Conservation (phyloP, 805 yeast species). For the Spathaspora hagerdaliae region DNA sequence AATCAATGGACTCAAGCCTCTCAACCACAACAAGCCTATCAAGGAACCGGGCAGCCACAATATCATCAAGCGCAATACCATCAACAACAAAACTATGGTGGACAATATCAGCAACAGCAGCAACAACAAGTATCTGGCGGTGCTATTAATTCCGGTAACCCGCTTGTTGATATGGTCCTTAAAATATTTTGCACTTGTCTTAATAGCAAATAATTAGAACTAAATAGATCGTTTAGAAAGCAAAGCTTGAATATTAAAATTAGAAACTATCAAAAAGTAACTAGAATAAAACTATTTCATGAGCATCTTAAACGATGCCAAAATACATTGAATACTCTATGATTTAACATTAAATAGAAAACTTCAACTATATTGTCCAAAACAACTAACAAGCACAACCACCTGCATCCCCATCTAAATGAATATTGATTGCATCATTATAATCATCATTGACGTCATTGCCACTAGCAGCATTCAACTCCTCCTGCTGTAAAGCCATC, state of each 20-base stretch:
- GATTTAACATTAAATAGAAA: too few species aligned
- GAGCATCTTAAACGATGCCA: too few species aligned
- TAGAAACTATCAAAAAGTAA: too few species aligned
- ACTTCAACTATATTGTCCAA: background rate
- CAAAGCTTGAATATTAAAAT: too few species aligned
- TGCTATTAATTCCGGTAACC: conserved; percentile 22
- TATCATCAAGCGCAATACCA: conserved; percentile 21
- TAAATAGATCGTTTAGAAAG: too few species aligned
- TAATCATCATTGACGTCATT: conserved; percentile 68
- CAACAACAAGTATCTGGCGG: conserved; percentile 16
- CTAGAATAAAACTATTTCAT: too few species aligned
- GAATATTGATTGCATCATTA: conserved; percentile 93
- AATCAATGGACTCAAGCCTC: conserved; percentile 22
- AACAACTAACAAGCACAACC: conserved; percentile 66
- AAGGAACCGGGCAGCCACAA: conserved; percentile 18
- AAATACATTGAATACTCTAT: too few species aligned
- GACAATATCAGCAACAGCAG: conserved; percentile 13
- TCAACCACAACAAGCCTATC: conserved; percentile 17
- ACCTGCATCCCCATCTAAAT: conserved; percentile 75
- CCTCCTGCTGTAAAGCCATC: conserved; percentile 94
- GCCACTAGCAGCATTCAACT: conserved; percentile 76
- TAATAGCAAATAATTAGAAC: conserved; percentile 7
- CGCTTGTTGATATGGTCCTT: conserved; percentile 24
- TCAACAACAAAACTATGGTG: conserved; percentile 9
- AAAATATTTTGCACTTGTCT: conserved; percentile 32